A percentile compares a stretch with the other conserved stretches of the same genome.
Evolutionary conservation across 176 grass and related monocot genomes (phyloP).

Genomic region (Rhynchospora pubera): DNA sequence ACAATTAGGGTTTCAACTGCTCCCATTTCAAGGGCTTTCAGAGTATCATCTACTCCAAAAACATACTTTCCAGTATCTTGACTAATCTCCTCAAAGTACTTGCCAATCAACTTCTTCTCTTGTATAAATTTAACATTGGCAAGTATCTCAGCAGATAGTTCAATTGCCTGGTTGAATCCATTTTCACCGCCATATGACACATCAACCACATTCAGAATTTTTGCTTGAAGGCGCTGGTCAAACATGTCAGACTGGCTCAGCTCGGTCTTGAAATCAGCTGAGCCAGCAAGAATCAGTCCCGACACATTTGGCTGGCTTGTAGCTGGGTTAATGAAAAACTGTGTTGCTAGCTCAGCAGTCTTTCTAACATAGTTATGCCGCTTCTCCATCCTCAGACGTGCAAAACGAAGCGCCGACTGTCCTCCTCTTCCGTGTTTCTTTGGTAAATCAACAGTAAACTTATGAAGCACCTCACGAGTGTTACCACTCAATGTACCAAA

Average conservation of each 20-base stretch:
- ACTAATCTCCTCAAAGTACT: constrained; percentile 81
- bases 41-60: constrained; percentile 69
- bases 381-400: constrained; percentile 66
- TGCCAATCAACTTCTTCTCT: constrained; percentile 73
- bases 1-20: constrained; percentile 68
- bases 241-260: constrained; percentile 80
- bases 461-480: constrained; percentile 67
- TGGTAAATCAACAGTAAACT: constrained; percentile 69
- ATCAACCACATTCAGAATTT: constrained; percentile 74
- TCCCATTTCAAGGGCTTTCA: constrained; percentile 73
- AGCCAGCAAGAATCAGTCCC: constrained; percentile 68
- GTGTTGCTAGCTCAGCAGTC: constrained; percentile 75
- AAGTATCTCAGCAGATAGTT: constrained; percentile 62
- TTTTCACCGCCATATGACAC: constrained; percentile 75
- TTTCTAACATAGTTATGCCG: constrained; percentile 71
- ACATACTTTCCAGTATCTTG: constrained; percentile 71
- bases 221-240: constrained; percentile 59
- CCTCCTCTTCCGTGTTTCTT: constrained; percentile 77
- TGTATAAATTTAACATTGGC: constrained; percentile 78
- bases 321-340: constrained; percentile 66
- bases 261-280: constrained; percentile 74
- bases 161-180: constrained; percentile 71
- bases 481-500: constrained; percentile 69
- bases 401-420: constrained; percentile 64
- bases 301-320: constrained; percentile 75